Evolutionary conservation across 1,284 basidiomycete genomes (phyloP).

Genomic region (Phellopilus nigrolimitatus): DNA sequence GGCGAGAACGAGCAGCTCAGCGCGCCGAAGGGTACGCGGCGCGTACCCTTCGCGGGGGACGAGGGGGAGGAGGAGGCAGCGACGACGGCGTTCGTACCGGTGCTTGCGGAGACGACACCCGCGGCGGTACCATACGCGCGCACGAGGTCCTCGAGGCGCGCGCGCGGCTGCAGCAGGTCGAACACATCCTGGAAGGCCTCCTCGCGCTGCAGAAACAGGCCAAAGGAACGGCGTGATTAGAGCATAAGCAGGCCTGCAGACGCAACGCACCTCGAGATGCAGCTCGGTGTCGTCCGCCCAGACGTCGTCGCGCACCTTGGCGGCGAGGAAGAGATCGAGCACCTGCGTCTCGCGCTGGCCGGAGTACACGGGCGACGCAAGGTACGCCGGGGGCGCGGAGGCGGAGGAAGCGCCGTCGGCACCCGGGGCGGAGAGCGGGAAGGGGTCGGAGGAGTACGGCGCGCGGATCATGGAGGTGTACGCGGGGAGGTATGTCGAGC

Average conservation of each 20-base stretch:
- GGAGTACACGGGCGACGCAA: slow-evolving; percentile 24
- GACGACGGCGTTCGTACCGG: slow-evolving; percentile 17
- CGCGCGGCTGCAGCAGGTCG: slow-evolving; percentile 65
- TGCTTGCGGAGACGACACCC: slow-evolving; percentile 43
- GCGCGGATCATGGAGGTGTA: slow-evolving; percentile 57
- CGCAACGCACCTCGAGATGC: slow-evolving; percentile 44
- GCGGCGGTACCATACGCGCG: slow-evolving; percentile 52
- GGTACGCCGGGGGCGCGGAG: slow-evolving; percentile 25
- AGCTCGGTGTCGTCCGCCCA: slow-evolving; percentile 65
- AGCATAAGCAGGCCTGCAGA: not conserved
- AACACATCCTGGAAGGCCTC: slow-evolving; percentile 74
- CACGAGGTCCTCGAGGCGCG: slow-evolving; percentile 67
- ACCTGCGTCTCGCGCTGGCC: slow-evolving; percentile 64
- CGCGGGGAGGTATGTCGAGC: slow-evolving; percentile 63
- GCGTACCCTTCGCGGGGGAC: too few relatives aligned
- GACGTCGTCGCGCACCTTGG: slow-evolving; percentile 73
- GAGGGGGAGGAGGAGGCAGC: too few relatives aligned
- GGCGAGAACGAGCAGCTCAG: slow-evolving; percentile 57
- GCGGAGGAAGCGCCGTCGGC: slow-evolving; percentile 19
- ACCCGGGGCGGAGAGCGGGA: slow-evolving; percentile 42
- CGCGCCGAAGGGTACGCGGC: slow-evolving; percentile 46
- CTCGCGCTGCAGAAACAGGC: slow-evolving; percentile 34
- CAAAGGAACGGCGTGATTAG: not conserved
- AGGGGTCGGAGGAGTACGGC: slow-evolving; percentile 72
- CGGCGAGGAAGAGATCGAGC: slow-evolving; percentile 71